Conservation (phyloP, 345 rosid genomes). For the Brassica incana region DNA sequence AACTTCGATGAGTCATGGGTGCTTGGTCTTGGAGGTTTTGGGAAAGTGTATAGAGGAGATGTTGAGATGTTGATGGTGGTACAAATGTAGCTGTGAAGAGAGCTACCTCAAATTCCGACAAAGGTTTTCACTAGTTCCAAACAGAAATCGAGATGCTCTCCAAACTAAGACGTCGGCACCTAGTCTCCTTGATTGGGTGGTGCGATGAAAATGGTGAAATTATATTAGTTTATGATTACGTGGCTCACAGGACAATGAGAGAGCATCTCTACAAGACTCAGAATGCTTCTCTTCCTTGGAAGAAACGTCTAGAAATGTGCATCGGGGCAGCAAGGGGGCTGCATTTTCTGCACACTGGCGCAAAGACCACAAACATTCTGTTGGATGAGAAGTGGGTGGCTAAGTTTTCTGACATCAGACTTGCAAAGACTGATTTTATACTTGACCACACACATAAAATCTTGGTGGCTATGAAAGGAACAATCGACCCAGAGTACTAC, state of each 20-base stretch:
- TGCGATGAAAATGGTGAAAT: background rate
- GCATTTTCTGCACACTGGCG: background rate
- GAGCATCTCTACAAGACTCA: background rate
- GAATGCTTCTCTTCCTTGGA: background rate
- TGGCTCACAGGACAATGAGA: background rate
- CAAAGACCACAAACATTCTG: too few species aligned
- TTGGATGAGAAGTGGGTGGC: too few species aligned
- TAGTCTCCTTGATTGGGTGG: background rate
- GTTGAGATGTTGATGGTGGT: conserved; percentile 64
- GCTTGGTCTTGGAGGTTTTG: conserved; percentile 97
- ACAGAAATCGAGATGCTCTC: background rate
- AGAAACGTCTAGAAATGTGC: background rate
- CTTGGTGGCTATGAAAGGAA: too few species aligned
- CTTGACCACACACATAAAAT: too few species aligned
- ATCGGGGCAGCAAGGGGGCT: background rate
- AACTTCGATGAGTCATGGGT: conserved; percentile 62
- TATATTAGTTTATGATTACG: background rate
- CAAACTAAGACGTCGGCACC: background rate
- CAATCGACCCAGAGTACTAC: too few species aligned
- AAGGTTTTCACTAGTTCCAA: background rate
- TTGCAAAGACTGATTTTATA: too few species aligned
- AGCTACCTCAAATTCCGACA: conserved; percentile 53
- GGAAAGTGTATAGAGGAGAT: conserved; percentile 90
- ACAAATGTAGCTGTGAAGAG: conserved; percentile 89
- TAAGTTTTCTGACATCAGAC: too few species aligned